Percentiles rank a stretch among this genome's conserved stretches.
Conservation (phyloP, 192 early-diverging fungal genomes). For the Umbelopsis ramanniana region DNA sequence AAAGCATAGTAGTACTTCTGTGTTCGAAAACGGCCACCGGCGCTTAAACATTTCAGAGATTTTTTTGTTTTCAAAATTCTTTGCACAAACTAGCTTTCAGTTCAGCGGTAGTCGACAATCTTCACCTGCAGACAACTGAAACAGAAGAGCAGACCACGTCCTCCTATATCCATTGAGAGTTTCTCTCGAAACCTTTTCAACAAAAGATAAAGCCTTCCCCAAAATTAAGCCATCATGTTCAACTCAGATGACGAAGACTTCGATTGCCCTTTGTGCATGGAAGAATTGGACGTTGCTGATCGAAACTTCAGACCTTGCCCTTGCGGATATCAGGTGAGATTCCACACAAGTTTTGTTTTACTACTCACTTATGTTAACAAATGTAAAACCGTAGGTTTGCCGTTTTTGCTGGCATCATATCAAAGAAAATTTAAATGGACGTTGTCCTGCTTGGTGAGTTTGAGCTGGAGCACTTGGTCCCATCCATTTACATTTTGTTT, state of each 20-base stretch:
- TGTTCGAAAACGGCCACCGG: background rate
- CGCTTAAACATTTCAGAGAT: constrained; percentile 1
- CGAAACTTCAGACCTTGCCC: constrained; percentile 97
- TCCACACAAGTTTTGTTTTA: background rate
- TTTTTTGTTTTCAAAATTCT: background rate
- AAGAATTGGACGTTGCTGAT: constrained; percentile 97
- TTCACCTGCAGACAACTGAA: background rate
- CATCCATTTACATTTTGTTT: background rate
- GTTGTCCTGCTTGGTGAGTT: constrained; percentile 79
- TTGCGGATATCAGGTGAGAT: constrained; percentile 93
- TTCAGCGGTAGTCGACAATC: background rate
- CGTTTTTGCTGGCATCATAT: constrained; percentile 98
- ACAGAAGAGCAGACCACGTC: background rate
- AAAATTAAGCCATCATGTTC: constrained; percentile 28
- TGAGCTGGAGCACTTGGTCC: background rate
- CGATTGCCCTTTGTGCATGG: constrained; percentile 99
- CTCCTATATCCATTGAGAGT: constrained; percentile 5
- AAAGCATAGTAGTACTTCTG: too few species aligned
- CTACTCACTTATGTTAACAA: background rate
- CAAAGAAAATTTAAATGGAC: constrained; percentile 84
- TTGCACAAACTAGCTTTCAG: background rate
- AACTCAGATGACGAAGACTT: constrained; percentile 86
- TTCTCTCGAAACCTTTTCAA: background rate
- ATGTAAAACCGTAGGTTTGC: constrained; percentile 72
- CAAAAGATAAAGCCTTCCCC: background rate